phyloP scores from a whole-genome alignment of 345 rosid genomes.

The Microthlaspi erraticum region DNA sequence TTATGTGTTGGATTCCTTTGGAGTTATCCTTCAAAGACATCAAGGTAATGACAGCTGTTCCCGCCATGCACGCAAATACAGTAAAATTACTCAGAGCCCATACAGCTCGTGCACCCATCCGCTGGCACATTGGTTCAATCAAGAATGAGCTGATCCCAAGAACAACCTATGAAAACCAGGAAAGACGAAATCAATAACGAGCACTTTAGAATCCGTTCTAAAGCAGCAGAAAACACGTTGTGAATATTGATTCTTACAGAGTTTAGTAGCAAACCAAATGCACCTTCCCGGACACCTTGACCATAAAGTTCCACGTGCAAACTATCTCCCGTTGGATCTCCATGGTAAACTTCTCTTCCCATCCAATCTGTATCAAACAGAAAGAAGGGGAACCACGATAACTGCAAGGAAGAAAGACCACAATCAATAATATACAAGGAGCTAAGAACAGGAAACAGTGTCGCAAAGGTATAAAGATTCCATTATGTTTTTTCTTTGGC shows the following conservation, averaged over 20 bases:
- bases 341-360: constrained; percentile 99
- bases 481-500: background rate
- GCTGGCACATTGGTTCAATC: constrained; percentile 88
- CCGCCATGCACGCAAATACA: constrained; percentile 88
- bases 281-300: constrained; percentile 97
- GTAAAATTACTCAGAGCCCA: constrained; percentile 92
- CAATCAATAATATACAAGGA: constrained; percentile 2
- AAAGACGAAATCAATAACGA: constrained; percentile 12
- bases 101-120: constrained; percentile 76
- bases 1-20: constrained; percentile 59
- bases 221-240: background rate
- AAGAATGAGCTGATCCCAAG: constrained; percentile 93
- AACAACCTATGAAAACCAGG: constrained; percentile 62
- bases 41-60: constrained; percentile 78
- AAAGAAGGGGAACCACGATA: constrained; percentile 99
- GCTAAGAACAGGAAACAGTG: constrained; percentile 1
- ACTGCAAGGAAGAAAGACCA: constrained; percentile 55
- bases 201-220: background rate
- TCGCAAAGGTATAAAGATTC: constrained; percentile 15
- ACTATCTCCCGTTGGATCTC: constrained; percentile 74
- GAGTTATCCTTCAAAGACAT: constrained; percentile 62
- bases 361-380: constrained; percentile 99
- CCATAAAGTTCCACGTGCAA: constrained; percentile 64
- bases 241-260: constrained; percentile 71
- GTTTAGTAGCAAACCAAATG: constrained; percentile 98